Evolutionary conservation across 495 filamentous ascomycete species (phyloP), one percentile per base, ranked within the genome.

Genomic region (Aspergillus mulundensis): DNA sequence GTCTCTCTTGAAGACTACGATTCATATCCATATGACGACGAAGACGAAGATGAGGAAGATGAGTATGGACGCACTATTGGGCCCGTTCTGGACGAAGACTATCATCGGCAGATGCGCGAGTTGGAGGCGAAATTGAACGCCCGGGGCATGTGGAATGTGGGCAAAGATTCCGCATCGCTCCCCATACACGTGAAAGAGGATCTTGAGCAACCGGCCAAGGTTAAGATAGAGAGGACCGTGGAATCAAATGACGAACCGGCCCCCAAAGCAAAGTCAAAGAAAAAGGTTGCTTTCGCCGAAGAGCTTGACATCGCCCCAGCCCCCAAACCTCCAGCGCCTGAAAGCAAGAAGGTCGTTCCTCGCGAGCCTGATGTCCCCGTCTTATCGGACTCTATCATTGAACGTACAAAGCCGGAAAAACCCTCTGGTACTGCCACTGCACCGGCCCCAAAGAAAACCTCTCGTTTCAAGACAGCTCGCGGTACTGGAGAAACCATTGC

Each of bases 241-340:
- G 61, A 62, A 1, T 19, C 48, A 7, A 40, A 50, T 0, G 55
- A 56, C 11, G 43, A 40, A 41, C 42, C 61, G 18, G 51, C 20
- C 21, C 56, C 64, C 24, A 61, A 60, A 38, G 62, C 70, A 43
- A 79, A 78, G 41, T 58, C 67, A 4, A 74, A 74, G 57, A 90
- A 88, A 76, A 95, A 91, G 70, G 83, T 82, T 23, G 89, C 95
- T 7, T 96, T 95, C 68, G 86, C 91, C 3, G 64, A 84, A 21
- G 79, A 83, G 20, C 79, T 95, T 41, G 87, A 96, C 63, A 87
- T 95, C 56, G 81, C 84, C 3, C 77, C 81, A 45, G 58, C 66
- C 8, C 48, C 75, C 14, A 62, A 70, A 21, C 47, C 65, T 7
- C 63, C 66, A 14, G 53, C 36, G 16, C 20, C 51, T 3, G 61